Evolutionary conservation across 2,329 filamentous ascomycete genomes (phyloP).

Genomic region (Westerdykella aurantiaca): DNA sequence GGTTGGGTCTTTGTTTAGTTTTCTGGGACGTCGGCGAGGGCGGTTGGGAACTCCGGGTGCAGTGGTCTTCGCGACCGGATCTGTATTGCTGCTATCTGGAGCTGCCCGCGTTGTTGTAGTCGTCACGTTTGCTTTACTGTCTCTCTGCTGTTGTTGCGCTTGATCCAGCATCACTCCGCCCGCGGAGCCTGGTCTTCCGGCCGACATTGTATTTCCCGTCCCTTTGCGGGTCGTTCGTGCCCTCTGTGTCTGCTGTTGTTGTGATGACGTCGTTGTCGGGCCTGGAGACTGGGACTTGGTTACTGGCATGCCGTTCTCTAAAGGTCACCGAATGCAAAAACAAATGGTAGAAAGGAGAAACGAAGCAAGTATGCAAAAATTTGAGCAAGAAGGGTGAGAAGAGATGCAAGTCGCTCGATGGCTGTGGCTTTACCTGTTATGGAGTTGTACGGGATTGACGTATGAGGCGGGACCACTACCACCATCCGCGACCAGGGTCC

Average conservation of each 20-base stretch:
- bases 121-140: constrained; percentile 5
- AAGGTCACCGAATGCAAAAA: background rate
- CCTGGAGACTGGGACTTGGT: constrained; percentile 21
- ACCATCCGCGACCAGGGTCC: background rate
- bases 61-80: constrained; percentile 3
- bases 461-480: constrained; percentile 22
- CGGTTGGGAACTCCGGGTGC: constrained; percentile 9
- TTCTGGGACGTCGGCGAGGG: constrained; percentile 26
- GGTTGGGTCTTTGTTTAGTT: constrained; percentile 28
- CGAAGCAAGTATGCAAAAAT: background rate
- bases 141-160: constrained; percentile 1
- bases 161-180: constrained; percentile 26
- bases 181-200: constrained; percentile 23
- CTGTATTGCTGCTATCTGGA: constrained; percentile 2
- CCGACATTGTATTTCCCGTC: background rate
- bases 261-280: constrained; percentile 16
- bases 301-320: constrained; percentile 11
- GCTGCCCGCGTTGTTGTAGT: constrained; percentile 5
- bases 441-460: constrained; percentile 31
- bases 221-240: constrained; percentile 13
- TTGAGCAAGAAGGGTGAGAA: background rate
- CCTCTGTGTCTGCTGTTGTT: constrained; percentile 15
- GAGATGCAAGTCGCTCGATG: background rate
- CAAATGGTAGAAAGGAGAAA: background rate
- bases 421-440: constrained; percentile 19